Percentiles rank a stretch among this genome's conserved stretches.
Conservation (phyloP, 345 rosid genomes). For the Boechera retrofracta region DNA sequence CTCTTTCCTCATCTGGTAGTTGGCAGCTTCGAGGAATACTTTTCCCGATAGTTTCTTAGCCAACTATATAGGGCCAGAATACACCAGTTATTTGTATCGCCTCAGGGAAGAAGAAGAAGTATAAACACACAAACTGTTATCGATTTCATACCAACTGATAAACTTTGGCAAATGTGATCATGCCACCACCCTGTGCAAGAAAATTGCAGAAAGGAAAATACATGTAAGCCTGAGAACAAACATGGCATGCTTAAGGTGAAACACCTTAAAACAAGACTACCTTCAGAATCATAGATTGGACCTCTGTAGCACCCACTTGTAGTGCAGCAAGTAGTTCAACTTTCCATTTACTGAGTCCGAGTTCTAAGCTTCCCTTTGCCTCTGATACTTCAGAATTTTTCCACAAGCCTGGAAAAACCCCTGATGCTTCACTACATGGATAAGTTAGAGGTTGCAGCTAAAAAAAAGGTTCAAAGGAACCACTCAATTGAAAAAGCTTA, state of each 20-base stretch:
- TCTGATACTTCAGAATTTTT: conserved; percentile 51
- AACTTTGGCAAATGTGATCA: conserved; percentile 72
- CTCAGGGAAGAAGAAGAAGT: conserved; percentile 31
- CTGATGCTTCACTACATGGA: conserved; percentile 71
- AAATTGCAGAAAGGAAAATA: conserved; percentile 13
- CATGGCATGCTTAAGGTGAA: neutral
- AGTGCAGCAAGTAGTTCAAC: conserved; percentile 66
- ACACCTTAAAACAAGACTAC: conserved; percentile 40
- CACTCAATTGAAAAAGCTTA: neutral
- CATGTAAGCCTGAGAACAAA: conserved; percentile 32
- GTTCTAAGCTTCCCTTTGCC: conserved; percentile 58
- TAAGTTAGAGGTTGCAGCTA: conserved; percentile 18
- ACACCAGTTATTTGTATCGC: conserved; percentile 22
- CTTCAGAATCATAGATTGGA: conserved; percentile 78
- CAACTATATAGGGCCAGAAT: conserved; percentile 54
- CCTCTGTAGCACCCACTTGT: conserved; percentile 62
- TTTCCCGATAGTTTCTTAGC: conserved; percentile 69
- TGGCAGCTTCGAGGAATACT: conserved; percentile 78
- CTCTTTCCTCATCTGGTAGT: conserved; percentile 81
- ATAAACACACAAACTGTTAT: conserved; percentile 22
- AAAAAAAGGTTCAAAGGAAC: neutral
- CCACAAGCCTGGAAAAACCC: conserved; percentile 60
- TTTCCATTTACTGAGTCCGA: conserved; percentile 73
- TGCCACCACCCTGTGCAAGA: conserved; percentile 72
- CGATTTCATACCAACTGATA: conserved; percentile 71